Evolutionary conservation across 805 yeast species (phyloP).

Genomic region (Candida xyloterini): DNA sequence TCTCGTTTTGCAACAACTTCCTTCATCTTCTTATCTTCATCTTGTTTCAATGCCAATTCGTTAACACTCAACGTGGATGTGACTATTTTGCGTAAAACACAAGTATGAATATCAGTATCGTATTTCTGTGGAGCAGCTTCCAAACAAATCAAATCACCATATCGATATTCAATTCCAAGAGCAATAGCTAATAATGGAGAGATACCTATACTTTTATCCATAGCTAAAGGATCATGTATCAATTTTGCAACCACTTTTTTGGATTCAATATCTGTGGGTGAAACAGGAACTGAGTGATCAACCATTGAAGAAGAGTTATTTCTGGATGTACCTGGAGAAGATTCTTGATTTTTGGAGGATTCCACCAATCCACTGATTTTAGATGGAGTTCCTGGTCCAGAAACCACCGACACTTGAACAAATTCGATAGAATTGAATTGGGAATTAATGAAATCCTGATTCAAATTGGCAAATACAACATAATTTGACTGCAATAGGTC

Average conservation of each 20-base stretch:
- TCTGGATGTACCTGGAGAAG: conserved; percentile 6
- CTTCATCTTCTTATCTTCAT: conserved; percentile 26
- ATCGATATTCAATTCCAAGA: conserved; percentile 44
- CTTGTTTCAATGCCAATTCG: conserved; percentile 31
- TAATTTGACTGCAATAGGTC: conserved; percentile 19
- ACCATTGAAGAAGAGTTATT: conserved; percentile 12
- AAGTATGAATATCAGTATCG: conserved; percentile 15
- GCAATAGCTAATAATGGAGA: conserved; percentile 55
- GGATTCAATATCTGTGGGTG: conserved; percentile 30
- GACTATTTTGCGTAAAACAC: conserved; percentile 54
- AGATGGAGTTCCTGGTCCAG: conserved; percentile 46
- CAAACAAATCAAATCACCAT: conserved; percentile 55
- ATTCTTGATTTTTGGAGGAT: conserved; percentile 2
- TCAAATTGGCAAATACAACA: conserved; percentile 45
- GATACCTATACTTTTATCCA: conserved; percentile 45
- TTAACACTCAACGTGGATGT: conserved; percentile 38
- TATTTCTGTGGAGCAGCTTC: conserved; percentile 36
- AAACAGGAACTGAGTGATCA: conserved; percentile 10
- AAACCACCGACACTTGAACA: conserved; percentile 49
- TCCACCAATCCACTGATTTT: conserved; percentile 20
- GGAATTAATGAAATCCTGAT: conserved; percentile 31
- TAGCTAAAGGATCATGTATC: conserved; percentile 35
- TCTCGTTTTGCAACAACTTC: conserved; percentile 24
- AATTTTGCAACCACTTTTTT: conserved; percentile 51
- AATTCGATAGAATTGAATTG: conserved; percentile 38